Base-by-base conservation (phyloP, 2,329 filamentous ascomycete genomes). In the Cordyceps militaris region DNA sequence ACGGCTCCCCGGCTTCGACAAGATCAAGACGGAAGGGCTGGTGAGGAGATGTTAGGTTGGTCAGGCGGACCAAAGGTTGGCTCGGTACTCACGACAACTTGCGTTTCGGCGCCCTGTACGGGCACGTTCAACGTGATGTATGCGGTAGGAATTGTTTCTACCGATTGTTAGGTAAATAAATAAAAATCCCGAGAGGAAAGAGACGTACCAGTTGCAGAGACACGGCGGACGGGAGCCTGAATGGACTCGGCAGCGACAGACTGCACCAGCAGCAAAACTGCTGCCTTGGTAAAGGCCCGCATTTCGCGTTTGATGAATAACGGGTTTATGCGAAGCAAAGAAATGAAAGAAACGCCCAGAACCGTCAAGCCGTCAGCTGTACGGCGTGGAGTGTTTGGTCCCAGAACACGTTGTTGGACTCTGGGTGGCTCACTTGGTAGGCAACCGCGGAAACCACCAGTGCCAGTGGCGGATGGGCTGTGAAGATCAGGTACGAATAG, bases 1-100 rank as follows among this genome's bases (percentile, higher is more conserved):
- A 82, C 26, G 74, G 69, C n/a, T 71, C 66, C 10, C 69, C 67
- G 10, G 77, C 76, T 58, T 77, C 73, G 32, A 74, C 65, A 38
- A 81, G 67, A 60, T 79, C 72, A 48, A 82, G 64, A 47, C 71
- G 70, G 50, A 81, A 68, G 43, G 68, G 67, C 71, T 74, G 43
- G 13, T 9, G 13, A 36, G 8, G 21, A 14, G 19, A 44, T 14
- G 51, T 61, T 38, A 62, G 59, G 42, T 44, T 62, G 14, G 28
- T 36, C 38, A 23, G 23, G 11, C 19, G 6, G 28, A 13, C 32
- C 16, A 36, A 42, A 21, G 40, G 23, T 16, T 16, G 16, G 13
- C 14, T 32, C 26, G 24, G 14, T 16, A 52, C 63, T 30, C 58
- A 70, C 67, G 58, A 70, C 53, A 30, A 63, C 59, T 7, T 65